Evolutionary conservation across 2,329 filamentous ascomycete species (phyloP).

Genomic region (Pseudocercospora crystallina): DNA sequence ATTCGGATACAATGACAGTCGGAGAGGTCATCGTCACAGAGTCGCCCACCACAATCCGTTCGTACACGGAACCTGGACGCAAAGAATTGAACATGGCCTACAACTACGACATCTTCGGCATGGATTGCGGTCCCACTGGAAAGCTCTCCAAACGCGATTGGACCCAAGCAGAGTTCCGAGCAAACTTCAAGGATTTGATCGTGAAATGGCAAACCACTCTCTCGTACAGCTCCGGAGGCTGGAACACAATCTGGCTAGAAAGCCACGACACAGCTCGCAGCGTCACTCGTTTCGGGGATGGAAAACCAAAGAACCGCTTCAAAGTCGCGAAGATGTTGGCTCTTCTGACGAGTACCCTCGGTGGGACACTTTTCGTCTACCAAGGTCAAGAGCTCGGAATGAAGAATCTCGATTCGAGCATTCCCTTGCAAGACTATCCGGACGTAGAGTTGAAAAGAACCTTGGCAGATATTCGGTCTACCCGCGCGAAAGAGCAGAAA

Average conservation of each 20-base stretch:
- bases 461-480: neutral
- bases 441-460: conserved; percentile 56
- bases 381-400: conserved; percentile 68
- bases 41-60: conserved; percentile 50
- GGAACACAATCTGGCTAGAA: conserved; percentile 64
- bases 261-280: conserved; percentile 64
- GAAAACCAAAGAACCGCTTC: conserved; percentile 41
- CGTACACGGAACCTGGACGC: conserved; percentile 51
- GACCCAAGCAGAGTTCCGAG: conserved; percentile 42
- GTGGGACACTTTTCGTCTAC: conserved; percentile 64
- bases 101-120: conserved; percentile 61
- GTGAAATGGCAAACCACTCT: conserved; percentile 61
- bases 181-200: conserved; percentile 51
- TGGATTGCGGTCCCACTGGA: conserved; percentile 47
- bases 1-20: conserved; percentile 48
- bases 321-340: conserved; percentile 60
- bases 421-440: conserved; percentile 62
- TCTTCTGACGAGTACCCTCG: conserved; percentile 55
- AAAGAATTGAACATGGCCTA: conserved; percentile 70
- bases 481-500: neutral
- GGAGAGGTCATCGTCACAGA: conserved; percentile 50
- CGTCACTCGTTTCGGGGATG: conserved; percentile 56
- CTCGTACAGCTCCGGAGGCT: conserved; percentile 56
- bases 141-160: conserved; percentile 52
- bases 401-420: conserved; percentile 59